Base-by-base conservation (phyloP, 768 basidiomycete genomes). In the Termitomyces sp. region DNA sequence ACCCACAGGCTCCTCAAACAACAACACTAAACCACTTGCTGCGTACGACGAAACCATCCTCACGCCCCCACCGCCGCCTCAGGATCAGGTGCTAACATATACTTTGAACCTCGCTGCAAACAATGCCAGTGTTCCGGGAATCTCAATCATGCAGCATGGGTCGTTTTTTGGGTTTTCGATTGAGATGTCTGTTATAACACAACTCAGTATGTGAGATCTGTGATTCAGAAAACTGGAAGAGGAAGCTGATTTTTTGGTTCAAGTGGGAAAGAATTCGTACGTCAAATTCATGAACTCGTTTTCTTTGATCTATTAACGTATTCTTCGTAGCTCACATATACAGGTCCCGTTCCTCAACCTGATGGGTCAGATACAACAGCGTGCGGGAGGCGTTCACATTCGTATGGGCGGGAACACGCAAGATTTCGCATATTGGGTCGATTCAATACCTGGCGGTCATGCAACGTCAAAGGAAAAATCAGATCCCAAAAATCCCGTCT, bases 81-180 rank as follows among this genome's bases (percentile, higher is more conserved):
- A 59, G 44, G 79, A 80, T 4, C 62, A 75, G 0, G 71, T 77
- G 7, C 65, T 74, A 4, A 75, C 67, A 5, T 85, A 83, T 60
- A 68, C 68, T 16, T 60, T 87, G 1, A 71, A 76, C 51, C 69
- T 86, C 14, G 69, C 73, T 54, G 61, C 59, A 7, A 68, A 66
- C 52, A 76, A 71, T 30, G 65, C 60, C 3, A 65, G 60, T 11
- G 74, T 75, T 3, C 59, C 60, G 3, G 72, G 71, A 1, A 52
- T 77, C 26, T 77, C 76, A 5, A 76, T 78, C 30, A 67, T 71
- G 45, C 76, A 76, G 44, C 52, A 58, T 54, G 85, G 83, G 20
- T 77, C 82, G 13, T 90, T 90, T 63, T 78, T 83, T 56, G 88
- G 87, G 5, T 90, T 91, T 67, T 88, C 85, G 3, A 79, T 92